Evolutionary conservation across 1,139 yeast species (phyloP), one percentile per base, ranked within the genome.

Genomic region (Yamadazyma blattariae): DNA sequence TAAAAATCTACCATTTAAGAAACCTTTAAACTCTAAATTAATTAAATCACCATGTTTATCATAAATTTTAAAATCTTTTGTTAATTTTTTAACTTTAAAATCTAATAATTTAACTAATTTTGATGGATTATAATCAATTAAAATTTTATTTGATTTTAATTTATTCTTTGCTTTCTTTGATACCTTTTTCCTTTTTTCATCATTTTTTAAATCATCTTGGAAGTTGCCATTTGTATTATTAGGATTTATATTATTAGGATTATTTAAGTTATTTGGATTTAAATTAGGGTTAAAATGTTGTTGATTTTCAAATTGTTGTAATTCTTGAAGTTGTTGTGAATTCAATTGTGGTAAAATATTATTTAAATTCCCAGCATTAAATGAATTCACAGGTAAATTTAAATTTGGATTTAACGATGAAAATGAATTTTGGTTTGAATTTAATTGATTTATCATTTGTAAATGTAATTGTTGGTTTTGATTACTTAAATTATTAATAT

Each of bases 1-100:
- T 29, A 67, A 48, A 39, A 69, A 65, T 31, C 71, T 52, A 2
- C 75, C 76, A 39, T 62, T 66, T 23, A 70, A 52, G 41, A 68
- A 69, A 11, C 73, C 73, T 29, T 53, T 56, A 26, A 70, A 56
- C 6, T 53, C 56, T 11, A 66, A 45, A 4, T 36, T 30, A 10
- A 61, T 46, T 33, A 51, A 53, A 36, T 59, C 58, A 28, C 49
- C 57, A 28, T 57, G 52, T 30, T 56, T 56, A 37, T 65, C 72
- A 5, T 63, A 50, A 8, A 66, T 51, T 32, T 52, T 56, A 40
- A 52, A 62, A 31, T 60, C 59, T 20, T 42, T 43, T 9, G 38
- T 42, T 13, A 12, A 14, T 6, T 46, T 36, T 10, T 42, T 44
- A 5, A 54, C 51, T 33, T 55, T 59, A 26, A 66, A 57, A 39